A percentile compares a stretch with the other conserved stretches of the same genome.
Conservation (phyloP, 176 grass and related monocot genomes). For the Rhynchospora breviuscula region DNA sequence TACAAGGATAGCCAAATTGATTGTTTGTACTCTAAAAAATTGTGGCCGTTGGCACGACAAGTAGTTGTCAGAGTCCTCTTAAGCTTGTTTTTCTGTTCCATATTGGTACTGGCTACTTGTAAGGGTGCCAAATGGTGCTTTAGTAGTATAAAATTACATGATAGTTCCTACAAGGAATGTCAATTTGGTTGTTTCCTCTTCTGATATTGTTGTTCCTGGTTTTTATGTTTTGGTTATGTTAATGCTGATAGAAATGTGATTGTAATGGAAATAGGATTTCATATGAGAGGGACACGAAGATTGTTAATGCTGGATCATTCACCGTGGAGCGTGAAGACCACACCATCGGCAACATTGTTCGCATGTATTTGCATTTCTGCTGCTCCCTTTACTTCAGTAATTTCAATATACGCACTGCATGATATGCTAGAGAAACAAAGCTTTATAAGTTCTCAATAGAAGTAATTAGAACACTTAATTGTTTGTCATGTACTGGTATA, state of each 20-base stretch:
- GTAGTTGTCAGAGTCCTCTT: background rate
- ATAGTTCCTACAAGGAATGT: background rate
- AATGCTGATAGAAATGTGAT: background rate
- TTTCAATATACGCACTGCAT: background rate
- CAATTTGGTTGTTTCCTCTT: background rate
- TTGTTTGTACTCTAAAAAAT: background rate
- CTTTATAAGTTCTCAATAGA: background rate
- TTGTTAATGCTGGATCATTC: slow-evolving; percentile 45
- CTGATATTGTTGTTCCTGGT: background rate
- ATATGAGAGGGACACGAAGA: slow-evolving; percentile 56
- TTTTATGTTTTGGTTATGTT: background rate
- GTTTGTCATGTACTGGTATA: background rate
- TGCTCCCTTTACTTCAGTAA: background rate
- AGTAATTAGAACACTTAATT: background rate
- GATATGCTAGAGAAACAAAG: background rate
- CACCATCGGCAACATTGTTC: slow-evolving; percentile 46
- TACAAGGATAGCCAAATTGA: background rate
- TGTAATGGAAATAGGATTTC: slow-evolving; percentile 33
- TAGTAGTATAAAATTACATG: background rate
- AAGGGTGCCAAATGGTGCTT: background rate
- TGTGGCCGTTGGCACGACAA: background rate
- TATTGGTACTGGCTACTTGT: background rate
- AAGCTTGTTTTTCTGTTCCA: background rate
- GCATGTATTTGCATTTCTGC: slow-evolving; percentile 28
- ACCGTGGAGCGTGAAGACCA: slow-evolving; percentile 48